Evolutionary conservation across 805 yeast genomes (phyloP), one percentile per base, ranked within the genome.

Genomic region (Ogataea neopini): DNA sequence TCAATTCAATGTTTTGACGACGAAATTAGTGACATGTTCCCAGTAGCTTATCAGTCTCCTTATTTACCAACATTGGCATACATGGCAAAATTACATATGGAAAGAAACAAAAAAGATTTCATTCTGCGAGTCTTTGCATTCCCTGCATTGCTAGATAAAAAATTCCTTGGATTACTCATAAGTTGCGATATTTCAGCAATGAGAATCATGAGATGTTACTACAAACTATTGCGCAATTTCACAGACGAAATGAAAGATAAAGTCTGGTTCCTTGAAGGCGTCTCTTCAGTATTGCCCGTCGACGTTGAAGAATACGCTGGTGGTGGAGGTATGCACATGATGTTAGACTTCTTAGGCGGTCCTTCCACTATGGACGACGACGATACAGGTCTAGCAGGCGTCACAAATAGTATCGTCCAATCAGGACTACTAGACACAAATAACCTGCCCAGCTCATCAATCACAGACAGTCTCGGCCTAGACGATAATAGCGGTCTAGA

Each of bases 211-310:
- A 74, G 95, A 56, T 84, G 87, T 46, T 91, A 91, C 71, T 91
- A 91, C 69, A 82, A 86, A 47, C 69, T 91, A 48, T 75, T 91
- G 40, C 73, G 96, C 55, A 82, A 85, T 13, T 91, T 86, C 64
- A 88, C 96, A 0, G 80, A 84, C 29, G 95, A 88, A 60, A 85
- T 87, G 86, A 87, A 86, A 63, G 94, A 90, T 59, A 80, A 80
- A 57, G 95, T 91, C 14, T 91, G 97, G 97, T 90, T 91, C 57
- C 72, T 91, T 53, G 96, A 91, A 66, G 97, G 97, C 3, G 94
- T 89, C 2, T 80, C 94, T 4, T 81, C 83, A 45, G 96, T 90
- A 0, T 73, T 91, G 40, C 97, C 97, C 0, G 95, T 84, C 9
- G 96, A 90, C 64, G 96, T 88, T 45, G 97, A 91, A 57, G 89